Percentiles rank a stretch among this genome's conserved stretches.
Conservation (phyloP, 331 rosid genomes). For the Quercus tomentella region DNA sequence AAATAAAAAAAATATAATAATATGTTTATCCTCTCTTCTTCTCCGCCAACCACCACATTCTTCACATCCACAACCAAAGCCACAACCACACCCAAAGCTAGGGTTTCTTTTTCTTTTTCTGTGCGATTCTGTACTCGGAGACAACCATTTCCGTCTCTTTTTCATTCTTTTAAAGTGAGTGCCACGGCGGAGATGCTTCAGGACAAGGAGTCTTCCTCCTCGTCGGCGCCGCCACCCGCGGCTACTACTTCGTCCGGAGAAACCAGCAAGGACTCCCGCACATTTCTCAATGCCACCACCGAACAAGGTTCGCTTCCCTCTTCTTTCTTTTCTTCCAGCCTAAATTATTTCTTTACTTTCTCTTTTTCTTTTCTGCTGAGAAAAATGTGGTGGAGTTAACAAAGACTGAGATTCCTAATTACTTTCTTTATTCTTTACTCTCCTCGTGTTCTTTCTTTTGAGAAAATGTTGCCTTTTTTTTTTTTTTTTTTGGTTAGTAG, state of each 20-base stretch:
- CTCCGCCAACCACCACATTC: conserved; percentile 37
- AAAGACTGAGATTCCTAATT: too few species aligned
- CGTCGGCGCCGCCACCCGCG: not conserved
- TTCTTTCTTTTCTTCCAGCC: not conserved
- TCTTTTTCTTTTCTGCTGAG: not conserved
- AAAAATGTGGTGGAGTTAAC: not conserved
- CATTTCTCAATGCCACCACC: conserved; percentile 56
- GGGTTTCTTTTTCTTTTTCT: conserved; percentile 51
- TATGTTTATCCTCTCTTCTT: conserved; percentile 55
- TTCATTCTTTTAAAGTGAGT: conserved; percentile 24
- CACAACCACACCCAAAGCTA: conserved; percentile 17
- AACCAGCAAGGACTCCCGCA: conserved; percentile 28
- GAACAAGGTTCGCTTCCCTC: conserved; percentile 50
- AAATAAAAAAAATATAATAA: not conserved
- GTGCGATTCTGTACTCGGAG: conserved; percentile 28
- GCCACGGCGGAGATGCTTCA: conserved; percentile 52
- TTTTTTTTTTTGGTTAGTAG: too few species aligned
- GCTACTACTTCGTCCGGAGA: too few species aligned
- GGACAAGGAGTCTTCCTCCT: conserved; percentile 30
- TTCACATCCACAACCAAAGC: conserved; percentile 2
- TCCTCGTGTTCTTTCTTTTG: too few species aligned
- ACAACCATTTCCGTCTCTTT: conserved; percentile 27
- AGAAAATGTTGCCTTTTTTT: too few species aligned
- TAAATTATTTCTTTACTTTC: too few species aligned
- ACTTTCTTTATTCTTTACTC: too few species aligned